These are phyloP conservation scores for Myriosclerotinia curreyana DNA, from an alignment of 2,329 filamentous ascomycete species.

Conservation along the genomic window DNA sequence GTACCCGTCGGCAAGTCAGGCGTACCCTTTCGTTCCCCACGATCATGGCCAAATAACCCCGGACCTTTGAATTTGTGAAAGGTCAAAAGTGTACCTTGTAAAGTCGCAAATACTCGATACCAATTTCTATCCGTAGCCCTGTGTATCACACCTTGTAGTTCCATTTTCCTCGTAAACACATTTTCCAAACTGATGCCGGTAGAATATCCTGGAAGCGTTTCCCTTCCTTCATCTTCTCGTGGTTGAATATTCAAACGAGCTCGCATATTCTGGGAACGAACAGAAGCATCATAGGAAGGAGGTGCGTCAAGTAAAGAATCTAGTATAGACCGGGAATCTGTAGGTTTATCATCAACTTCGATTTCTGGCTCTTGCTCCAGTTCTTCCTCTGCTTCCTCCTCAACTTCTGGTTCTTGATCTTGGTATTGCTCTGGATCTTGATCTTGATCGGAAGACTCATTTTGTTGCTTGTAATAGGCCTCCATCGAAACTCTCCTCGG, in stretches of 20 bases:
- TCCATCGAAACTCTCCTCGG: slow-evolving; percentile 15
- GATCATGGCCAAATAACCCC: slow-evolving; percentile 49
- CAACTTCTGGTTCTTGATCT: slow-evolving; percentile 4
- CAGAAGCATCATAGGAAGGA: slow-evolving; percentile 29
- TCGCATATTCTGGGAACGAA: slow-evolving; percentile 25
- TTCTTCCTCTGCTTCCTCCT: slow-evolving; percentile 14
- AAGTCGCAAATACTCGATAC: slow-evolving; percentile 59
- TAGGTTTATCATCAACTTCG: slow-evolving; percentile 7
- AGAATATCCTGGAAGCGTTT: slow-evolving; percentile 55
- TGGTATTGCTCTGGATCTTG: slow-evolving; percentile 7
- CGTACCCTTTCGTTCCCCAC: slow-evolving; percentile 48
- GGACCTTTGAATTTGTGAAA: slow-evolving; percentile 62
- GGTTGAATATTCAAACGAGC: slow-evolving; percentile 38
- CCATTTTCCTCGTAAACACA: slow-evolving; percentile 61
- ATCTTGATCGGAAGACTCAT: slow-evolving; percentile 15
- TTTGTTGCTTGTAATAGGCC: slow-evolving; percentile 12
- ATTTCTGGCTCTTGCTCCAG: not conserved
- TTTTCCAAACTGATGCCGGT: slow-evolving; percentile 55
- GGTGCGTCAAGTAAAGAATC: slow-evolving; percentile 24
- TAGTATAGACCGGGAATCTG: not conserved
- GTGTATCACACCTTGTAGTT: slow-evolving; percentile 63
- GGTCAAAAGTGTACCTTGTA: slow-evolving; percentile 66
- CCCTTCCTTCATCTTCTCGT: slow-evolving; percentile 43
- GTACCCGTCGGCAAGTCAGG: slow-evolving; percentile 52
- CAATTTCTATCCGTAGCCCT: slow-evolving; percentile 61